Conservation (phyloP, 352 stramenopile species). For the Thalassiosira exigua region DNA sequence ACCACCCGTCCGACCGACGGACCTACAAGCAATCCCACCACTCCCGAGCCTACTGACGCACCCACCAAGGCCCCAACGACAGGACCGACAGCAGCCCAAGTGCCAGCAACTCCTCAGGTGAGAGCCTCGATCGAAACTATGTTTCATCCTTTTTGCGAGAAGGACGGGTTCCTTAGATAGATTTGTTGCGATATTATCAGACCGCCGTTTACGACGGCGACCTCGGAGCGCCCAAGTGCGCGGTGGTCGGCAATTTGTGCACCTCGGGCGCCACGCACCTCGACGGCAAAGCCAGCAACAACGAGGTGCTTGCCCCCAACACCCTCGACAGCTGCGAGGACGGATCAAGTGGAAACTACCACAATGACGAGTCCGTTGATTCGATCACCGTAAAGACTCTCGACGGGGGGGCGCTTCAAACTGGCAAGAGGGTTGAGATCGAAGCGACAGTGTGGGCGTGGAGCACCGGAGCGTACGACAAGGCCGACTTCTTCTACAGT, state of each 20-base stretch:
- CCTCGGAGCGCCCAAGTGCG: not conserved
- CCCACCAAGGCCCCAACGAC: too few relatives aligned
- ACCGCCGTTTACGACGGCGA: not conserved
- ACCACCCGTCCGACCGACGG: too few relatives aligned
- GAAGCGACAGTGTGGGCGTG: slow-evolving; percentile 1
- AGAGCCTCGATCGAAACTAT: too few relatives aligned
- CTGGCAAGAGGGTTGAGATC: not conserved
- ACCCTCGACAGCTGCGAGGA: slow-evolving; percentile 11
- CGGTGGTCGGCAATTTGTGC: not conserved
- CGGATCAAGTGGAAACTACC: not conserved
- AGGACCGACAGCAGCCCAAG: too few relatives aligned
- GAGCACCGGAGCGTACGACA: not conserved
- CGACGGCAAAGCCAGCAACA: not conserved
- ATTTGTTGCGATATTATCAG: too few relatives aligned
- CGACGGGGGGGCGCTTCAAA: not conserved
- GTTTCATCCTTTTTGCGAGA: too few relatives aligned
- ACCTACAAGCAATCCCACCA: too few relatives aligned
- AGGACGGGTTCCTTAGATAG: too few relatives aligned
- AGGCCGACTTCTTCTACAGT: slow-evolving; percentile 39
- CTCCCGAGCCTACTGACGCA: too few relatives aligned
- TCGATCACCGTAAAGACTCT: slow-evolving; percentile 2
- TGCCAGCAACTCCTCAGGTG: too few relatives aligned
- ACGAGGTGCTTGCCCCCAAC: not conserved
- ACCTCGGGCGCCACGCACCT: not conserved
- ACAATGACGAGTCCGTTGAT: slow-evolving; percentile 18